Percentiles rank a stretch among this genome's conserved stretches.
phyloP scores from a whole-genome alignment of 768 basidiomycete genomes.

The Lanmaoa pseudosensibilis region DNA sequence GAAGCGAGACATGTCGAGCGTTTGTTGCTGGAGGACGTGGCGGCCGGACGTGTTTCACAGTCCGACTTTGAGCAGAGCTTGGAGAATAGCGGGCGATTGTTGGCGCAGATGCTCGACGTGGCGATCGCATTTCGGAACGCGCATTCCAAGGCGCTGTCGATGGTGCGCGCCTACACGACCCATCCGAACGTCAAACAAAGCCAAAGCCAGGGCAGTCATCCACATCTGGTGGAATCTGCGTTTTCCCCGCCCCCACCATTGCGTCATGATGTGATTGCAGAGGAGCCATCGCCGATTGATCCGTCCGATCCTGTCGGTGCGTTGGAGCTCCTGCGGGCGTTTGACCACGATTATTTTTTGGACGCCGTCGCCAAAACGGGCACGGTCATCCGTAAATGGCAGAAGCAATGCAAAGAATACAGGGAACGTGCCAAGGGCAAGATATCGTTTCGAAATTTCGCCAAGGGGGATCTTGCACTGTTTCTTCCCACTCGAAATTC shows the following conservation, averaged over 20 bases:
- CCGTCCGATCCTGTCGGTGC: slow-evolving; percentile 72
- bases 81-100: slow-evolving; percentile 64
- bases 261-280: slow-evolving; percentile 49
- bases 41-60: slow-evolving; percentile 65
- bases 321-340: slow-evolving; percentile 65
- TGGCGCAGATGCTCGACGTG: slow-evolving; percentile 81
- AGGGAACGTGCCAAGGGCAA: slow-evolving; percentile 94
- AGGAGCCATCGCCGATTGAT: slow-evolving; percentile 74
- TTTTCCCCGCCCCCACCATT: slow-evolving; percentile 47
- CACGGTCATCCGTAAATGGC: slow-evolving; percentile 93
- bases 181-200: slow-evolving; percentile 54
- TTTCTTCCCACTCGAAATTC: slow-evolving; percentile 97
- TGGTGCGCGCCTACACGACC: slow-evolving; percentile 55
- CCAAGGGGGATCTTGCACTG: slow-evolving; percentile 91
- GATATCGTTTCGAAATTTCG: slow-evolving; percentile 94
- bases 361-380: slow-evolving; percentile 80
- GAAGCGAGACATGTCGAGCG: slow-evolving; percentile 68
- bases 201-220: slow-evolving; percentile 25
- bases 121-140: slow-evolving; percentile 76
- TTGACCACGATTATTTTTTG: slow-evolving; percentile 83
- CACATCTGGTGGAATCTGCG: slow-evolving; percentile 47
- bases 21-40: slow-evolving; percentile 71
- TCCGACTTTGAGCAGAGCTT: slow-evolving; percentile 65
- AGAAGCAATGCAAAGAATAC: slow-evolving; percentile 95
- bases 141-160: slow-evolving; percentile 68